Evolutionary conservation across 352 stramenopile genomes (phyloP).

Genomic region (Phytopythium helicoides): DNA sequence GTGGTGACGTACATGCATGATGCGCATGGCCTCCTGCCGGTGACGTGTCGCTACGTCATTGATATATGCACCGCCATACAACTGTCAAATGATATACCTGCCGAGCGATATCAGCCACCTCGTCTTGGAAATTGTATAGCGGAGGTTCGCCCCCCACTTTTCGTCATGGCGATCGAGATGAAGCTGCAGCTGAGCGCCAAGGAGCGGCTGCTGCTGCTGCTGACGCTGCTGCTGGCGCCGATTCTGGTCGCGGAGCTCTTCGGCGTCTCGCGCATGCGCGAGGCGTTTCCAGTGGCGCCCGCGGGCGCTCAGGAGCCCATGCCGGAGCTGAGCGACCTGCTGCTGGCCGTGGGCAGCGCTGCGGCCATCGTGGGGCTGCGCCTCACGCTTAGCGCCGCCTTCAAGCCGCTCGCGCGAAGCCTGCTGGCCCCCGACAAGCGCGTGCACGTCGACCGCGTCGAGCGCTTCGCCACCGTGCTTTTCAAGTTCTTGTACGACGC

Average conservation of each 20-base stretch:
- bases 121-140: too few relatives aligned
- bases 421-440: conserved; percentile 56
- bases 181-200: conserved; percentile 53
- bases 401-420: conserved; percentile 41
- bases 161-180: conserved; percentile 46
- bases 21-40: too few relatives aligned
- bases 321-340: conserved; percentile 48
- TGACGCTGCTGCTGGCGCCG: conserved; percentile 60
- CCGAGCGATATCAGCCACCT: too few relatives aligned
- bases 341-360: conserved; percentile 26
- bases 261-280: conserved; percentile 44
- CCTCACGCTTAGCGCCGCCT: conserved; percentile 27
- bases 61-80: too few relatives aligned
- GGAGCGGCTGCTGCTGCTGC: conserved; percentile 52
- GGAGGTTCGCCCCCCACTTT: neutral
- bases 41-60: too few relatives aligned
- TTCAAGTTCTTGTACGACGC: conserved; percentile 63
- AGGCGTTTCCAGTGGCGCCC: conserved; percentile 18
- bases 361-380: conserved; percentile 38
- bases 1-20: too few relatives aligned
- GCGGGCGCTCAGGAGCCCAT: conserved; percentile 16
- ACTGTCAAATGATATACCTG: too few relatives aligned
- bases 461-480: conserved; percentile 66
- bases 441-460: conserved; percentile 43
- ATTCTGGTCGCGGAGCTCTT: conserved; percentile 53